These are phyloP conservation scores for Pholiota conissans DNA, from an alignment of 768 basidiomycete species.

Conservation along the genomic window DNA sequence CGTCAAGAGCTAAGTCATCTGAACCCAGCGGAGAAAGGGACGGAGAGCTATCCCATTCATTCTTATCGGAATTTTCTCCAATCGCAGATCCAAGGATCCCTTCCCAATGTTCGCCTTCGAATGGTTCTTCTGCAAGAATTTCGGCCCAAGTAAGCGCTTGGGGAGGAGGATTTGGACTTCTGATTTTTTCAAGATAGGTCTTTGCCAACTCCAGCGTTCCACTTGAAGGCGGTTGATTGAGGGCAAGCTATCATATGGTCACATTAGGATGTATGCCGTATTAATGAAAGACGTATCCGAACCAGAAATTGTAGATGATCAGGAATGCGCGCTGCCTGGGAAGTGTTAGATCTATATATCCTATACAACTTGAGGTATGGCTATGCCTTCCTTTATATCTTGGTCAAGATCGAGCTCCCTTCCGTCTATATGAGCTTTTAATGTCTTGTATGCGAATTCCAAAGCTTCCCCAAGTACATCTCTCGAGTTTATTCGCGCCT, in stretches of 20 bases:
- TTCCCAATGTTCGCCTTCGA: constrained; percentile 86
- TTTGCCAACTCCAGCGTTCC: constrained; percentile 56
- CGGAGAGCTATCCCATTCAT: constrained; percentile 59
- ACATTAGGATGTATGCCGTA: background rate
- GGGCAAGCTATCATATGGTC: constrained; percentile 41
- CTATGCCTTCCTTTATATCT: constrained; percentile 53
- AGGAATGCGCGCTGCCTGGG: constrained; percentile 58
- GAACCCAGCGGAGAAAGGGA: constrained; percentile 68
- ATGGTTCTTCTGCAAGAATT: constrained; percentile 82
- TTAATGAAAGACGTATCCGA: constrained; percentile 19
- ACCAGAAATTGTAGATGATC: constrained; percentile 77
- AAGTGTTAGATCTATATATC: too few relatives aligned
- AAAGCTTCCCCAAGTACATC: constrained; percentile 64
- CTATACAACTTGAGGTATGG: background rate
- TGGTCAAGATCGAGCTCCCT: constrained; percentile 62
- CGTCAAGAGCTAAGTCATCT: constrained; percentile 49
- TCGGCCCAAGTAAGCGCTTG: constrained; percentile 67
- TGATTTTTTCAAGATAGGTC: constrained; percentile 44
- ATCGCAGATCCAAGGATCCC: constrained; percentile 56
- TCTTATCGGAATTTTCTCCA: constrained; percentile 38
- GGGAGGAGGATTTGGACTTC: constrained; percentile 42
- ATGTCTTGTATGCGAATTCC: constrained; percentile 45
- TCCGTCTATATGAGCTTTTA: constrained; percentile 49
- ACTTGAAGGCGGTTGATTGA: constrained; percentile 53
- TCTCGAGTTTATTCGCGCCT: constrained; percentile 67